Evolutionary conservation across 2,329 filamentous ascomycete genomes (phyloP).

Genomic region (Scedosporium minutisporum): DNA sequence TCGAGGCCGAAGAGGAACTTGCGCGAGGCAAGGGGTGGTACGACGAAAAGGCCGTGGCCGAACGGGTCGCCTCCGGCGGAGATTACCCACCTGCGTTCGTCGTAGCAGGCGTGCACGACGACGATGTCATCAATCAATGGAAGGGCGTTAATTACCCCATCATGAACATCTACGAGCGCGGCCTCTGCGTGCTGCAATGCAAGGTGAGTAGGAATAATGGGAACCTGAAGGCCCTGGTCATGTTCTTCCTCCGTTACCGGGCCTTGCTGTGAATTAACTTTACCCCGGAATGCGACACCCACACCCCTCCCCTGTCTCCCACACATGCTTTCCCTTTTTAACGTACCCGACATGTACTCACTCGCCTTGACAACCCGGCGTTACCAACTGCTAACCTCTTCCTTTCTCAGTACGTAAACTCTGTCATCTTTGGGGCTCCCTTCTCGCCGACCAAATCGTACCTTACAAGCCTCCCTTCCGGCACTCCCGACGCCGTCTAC

Average conservation of each 20-base stretch:
- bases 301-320: not conserved
- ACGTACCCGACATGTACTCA: slow-evolving; percentile 4
- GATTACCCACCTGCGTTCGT: slow-evolving; percentile 80
- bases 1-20: slow-evolving; percentile 60
- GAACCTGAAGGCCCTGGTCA: not conserved
- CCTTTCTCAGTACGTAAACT: slow-evolving; percentile 62
- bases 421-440: slow-evolving; percentile 81
- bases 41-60: slow-evolving; percentile 49
- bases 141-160: slow-evolving; percentile 98
- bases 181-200: slow-evolving; percentile 91
- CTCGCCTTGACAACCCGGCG: not conserved
- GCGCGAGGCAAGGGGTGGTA: slow-evolving; percentile 67
- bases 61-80: slow-evolving; percentile 50
- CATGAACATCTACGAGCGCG: slow-evolving; percentile 98
- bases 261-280: not conserved
- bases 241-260: not conserved
- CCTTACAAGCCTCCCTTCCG: slow-evolving; percentile 63
- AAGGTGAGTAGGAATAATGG: slow-evolving; percentile 44
- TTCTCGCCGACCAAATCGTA: slow-evolving; percentile 77
- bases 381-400: slow-evolving; percentile 12
- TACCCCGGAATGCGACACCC: not conserved
- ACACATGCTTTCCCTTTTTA: not conserved
- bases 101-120: slow-evolving; percentile 89
- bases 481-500: slow-evolving; percentile 72
- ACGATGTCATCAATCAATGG: slow-evolving; percentile 90